These are phyloP conservation scores for Suillus decipiens DNA, from an alignment of 768 basidiomycete species.

Conservation along the genomic window DNA sequence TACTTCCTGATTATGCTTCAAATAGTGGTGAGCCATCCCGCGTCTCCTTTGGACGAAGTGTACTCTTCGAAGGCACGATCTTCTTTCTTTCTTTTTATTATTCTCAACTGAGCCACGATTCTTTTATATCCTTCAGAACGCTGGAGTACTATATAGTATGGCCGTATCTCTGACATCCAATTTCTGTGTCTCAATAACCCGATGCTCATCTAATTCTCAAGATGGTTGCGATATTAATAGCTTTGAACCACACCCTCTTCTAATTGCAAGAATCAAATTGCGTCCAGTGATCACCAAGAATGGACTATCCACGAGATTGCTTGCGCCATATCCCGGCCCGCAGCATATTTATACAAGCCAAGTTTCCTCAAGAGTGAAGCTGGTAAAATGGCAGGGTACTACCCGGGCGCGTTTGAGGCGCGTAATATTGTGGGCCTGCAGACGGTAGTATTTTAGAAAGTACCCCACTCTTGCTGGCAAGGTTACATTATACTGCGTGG, in stretches of 20 bases:
- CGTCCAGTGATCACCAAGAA: neutral
- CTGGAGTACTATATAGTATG: neutral
- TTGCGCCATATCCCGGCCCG: neutral
- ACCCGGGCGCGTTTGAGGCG: neutral
- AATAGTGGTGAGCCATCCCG: neutral
- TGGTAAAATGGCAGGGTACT: neutral
- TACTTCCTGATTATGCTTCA: neutral
- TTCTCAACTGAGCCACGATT: neutral
- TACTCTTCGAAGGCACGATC: neutral
- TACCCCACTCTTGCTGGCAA: neutral
- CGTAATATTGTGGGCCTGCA: neutral
- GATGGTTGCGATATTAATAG: neutral
- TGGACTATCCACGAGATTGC: neutral
- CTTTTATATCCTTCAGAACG: neutral
- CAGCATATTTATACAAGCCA: neutral
- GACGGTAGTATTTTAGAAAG: neutral
- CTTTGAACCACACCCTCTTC: neutral
- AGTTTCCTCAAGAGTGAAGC: neutral
- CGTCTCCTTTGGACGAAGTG: neutral
- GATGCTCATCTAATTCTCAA: neutral
- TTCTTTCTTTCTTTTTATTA: too few species aligned
- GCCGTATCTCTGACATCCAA: neutral
- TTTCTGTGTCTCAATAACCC: neutral
- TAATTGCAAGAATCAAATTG: neutral
- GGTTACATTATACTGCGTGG: neutral